Base-by-base conservation (phyloP, 1,284 basidiomycete species). In the Fomitopsis pinicola region DNA sequence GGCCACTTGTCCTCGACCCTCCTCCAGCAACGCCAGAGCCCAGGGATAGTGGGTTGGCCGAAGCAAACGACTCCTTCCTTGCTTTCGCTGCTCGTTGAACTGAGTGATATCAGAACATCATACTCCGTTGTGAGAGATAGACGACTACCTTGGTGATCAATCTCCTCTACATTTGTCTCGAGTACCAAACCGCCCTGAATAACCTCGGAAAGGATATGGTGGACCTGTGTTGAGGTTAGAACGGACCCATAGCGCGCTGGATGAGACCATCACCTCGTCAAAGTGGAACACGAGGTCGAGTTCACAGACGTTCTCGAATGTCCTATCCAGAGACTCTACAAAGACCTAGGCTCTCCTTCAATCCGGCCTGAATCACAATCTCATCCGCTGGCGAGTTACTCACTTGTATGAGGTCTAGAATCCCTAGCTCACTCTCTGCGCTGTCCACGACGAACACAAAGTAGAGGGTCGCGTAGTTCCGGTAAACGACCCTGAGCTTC, bases 241-340 rank as follows among this genome's bases (percentile, higher is more conserved):
- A 58, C 45, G 42, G 64, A 10, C 5, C 6, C 12, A 58, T 45
- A 33, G 2, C 9, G 19, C 35, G 57, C 55, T 42, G 35, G 40
- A 26, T 28, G 42, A 36, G 17, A 19, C 26, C 35, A 38, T 53
- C 63, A 95, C 96, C 80, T 98, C 94, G 74, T 99, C 97, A 70
- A 98, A 99, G 76, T 98, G 95, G 75, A 99, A 99, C 61, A 99
- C 97, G 30, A 99, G 82, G 74, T 99, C 97, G 52, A 99, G 82
- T 76, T 99, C 97, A 78, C 97, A 99, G 0, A 99, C 97, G 70
- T 98, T 98, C 78, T 98, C 95, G 72, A 99, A 99, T 28, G 94
- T 89, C 52, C 94, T 82, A 74, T 99, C 97, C 33, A 99, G 81
- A 0, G 93, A 91, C 78, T 99, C 97, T 54, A 99, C 97, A 71